These are phyloP conservation scores for Venustampulla echinocandica DNA, from an alignment of 495 filamentous ascomycete genomes.

Conservation along the genomic window DNA sequence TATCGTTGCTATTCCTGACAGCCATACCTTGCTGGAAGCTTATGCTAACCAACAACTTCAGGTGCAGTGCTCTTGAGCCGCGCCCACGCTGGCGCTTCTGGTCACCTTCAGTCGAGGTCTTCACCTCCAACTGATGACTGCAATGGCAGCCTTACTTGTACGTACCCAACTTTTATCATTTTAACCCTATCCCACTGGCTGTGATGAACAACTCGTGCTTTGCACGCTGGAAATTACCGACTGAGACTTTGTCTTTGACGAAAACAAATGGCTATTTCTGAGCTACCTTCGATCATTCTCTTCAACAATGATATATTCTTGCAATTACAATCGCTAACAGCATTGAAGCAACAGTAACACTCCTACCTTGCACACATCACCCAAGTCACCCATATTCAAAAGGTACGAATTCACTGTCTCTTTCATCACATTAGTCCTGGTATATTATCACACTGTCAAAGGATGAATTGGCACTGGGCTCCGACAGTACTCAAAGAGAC, in stretches of 20 bases:
- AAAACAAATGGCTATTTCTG: slow-evolving; percentile 89
- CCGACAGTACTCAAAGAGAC: slow-evolving; percentile 48
- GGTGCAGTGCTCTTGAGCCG: not conserved
- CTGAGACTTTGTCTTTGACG: slow-evolving; percentile 76
- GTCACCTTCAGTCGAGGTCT: too few species aligned
- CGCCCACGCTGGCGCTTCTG: not conserved
- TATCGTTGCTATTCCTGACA: not conserved
- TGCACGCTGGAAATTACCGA: slow-evolving; percentile 99
- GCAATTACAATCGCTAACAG: slow-evolving; percentile 5
- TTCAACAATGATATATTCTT: slow-evolving; percentile 2
- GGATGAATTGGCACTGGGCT: slow-evolving; percentile 99
- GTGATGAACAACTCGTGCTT: slow-evolving; percentile 74
- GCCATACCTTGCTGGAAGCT: not conserved
- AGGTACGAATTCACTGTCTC: slow-evolving; percentile 22
- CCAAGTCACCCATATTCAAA: not conserved
- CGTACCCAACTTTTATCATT: not conserved
- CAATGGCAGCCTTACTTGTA: not conserved
- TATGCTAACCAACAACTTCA: not conserved
- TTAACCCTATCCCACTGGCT: slow-evolving; percentile 13
- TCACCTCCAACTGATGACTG: not conserved
- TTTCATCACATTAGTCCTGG: too few species aligned
- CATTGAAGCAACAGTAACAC: not conserved
- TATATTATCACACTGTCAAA: slow-evolving; percentile 25
- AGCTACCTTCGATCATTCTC: slow-evolving; percentile 34
- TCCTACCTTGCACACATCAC: not conserved